These are phyloP conservation scores for Stromatinia cepivora DNA, from an alignment of 2,329 filamentous ascomycete genomes.

Conservation along the genomic window DNA sequence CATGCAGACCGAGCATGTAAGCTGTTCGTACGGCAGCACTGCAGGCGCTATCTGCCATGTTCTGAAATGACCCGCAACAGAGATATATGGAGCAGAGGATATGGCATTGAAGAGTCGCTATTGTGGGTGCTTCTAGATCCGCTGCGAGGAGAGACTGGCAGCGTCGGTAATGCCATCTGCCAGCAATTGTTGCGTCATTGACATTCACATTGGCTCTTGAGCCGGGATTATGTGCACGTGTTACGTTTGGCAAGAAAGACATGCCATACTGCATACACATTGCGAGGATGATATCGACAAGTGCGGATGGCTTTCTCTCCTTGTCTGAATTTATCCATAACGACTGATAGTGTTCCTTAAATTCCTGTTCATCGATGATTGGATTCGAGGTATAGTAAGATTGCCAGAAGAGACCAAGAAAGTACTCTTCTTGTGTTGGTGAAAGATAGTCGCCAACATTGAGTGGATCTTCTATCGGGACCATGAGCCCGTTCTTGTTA, in stretches of 20 bases:
- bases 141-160: slow-evolving; percentile 43
- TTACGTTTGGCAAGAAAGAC: slow-evolving; percentile 29
- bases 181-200: slow-evolving; percentile 42
- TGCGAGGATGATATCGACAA: slow-evolving; percentile 55
- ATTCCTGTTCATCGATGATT: slow-evolving; percentile 48
- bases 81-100: slow-evolving; percentile 45
- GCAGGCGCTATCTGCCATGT: slow-evolving; percentile 43
- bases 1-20: slow-evolving; percentile 45
- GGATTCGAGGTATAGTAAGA: slow-evolving; percentile 47
- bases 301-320: slow-evolving; percentile 47
- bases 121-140: slow-evolving; percentile 44
- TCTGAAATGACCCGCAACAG: slow-evolving; percentile 44
- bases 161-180: slow-evolving; percentile 45
- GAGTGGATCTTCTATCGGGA: slow-evolving; percentile 20
- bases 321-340: slow-evolving; percentile 42
- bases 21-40: slow-evolving; percentile 44
- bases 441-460: slow-evolving; percentile 40
- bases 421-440: slow-evolving; percentile 48
- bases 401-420: slow-evolving; percentile 51
- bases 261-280: slow-evolving; percentile 52
- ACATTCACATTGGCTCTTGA: slow-evolving; percentile 29
- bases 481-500: slow-evolving; percentile 5
- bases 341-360: slow-evolving; percentile 47
- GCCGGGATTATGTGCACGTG: slow-evolving; percentile 19
- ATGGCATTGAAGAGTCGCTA: slow-evolving; percentile 46